These are phyloP conservation scores for Physaria fendleri DNA, from an alignment of 345 rosid genomes.

Conservation along the genomic window DNA sequence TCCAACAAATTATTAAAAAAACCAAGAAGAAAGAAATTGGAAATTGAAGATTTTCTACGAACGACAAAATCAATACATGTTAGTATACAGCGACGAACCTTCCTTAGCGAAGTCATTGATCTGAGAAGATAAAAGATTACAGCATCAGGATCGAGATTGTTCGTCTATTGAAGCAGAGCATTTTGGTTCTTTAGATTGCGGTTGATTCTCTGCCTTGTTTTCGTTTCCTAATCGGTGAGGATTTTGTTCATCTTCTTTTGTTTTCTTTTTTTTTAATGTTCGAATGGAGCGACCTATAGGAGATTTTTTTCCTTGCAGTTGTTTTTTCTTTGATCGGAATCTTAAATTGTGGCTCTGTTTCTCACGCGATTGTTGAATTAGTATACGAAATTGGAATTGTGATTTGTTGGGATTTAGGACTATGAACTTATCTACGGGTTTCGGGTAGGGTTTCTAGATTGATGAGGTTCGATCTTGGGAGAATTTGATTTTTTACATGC, in stretches of 20 bases:
- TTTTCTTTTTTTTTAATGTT: not conserved
- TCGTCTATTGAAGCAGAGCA: constrained; percentile 12
- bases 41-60: constrained; percentile 6
- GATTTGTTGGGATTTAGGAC: constrained; percentile 8
- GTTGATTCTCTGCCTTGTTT: not conserved
- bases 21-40: not conserved
- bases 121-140: not conserved
- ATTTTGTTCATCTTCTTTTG: not conserved
- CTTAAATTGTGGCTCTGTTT: not conserved
- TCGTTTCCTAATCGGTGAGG: constrained; percentile 17
- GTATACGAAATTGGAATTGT: constrained; percentile 4
- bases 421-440: not conserved
- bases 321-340: constrained; percentile 4
- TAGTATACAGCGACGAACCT: constrained; percentile 10
- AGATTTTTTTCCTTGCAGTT: not conserved
- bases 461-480: not conserved
- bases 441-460: not conserved
- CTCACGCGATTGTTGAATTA: not conserved
- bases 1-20: not conserved
- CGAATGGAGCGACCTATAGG: not conserved
- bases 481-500: not conserved
- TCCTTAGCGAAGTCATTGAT: constrained; percentile 15
- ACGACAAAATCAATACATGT: not conserved
- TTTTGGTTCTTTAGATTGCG: constrained; percentile 1
- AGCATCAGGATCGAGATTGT: constrained; percentile 3